Percentiles rank a stretch among this genome's conserved stretches.
phyloP scores from a whole-genome alignment of 371 early-diverging fungal species.

The Encephalitozoon hellem region DNA sequence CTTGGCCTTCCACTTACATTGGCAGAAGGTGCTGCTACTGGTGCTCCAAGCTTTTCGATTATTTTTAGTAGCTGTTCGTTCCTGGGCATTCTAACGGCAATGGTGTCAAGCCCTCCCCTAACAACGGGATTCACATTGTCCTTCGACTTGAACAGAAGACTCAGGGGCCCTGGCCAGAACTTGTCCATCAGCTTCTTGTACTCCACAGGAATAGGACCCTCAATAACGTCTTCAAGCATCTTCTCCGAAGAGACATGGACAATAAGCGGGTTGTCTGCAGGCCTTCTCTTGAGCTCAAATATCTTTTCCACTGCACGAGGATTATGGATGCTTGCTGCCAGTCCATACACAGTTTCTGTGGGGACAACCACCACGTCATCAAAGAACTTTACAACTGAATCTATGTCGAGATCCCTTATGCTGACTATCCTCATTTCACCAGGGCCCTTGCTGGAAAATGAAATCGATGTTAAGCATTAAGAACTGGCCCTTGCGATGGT shows the following conservation, averaged over 20 bases:
- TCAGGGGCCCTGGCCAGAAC: slow-evolving; percentile 95
- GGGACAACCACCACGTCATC: slow-evolving; percentile 73
- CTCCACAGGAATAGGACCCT: slow-evolving; percentile 53
- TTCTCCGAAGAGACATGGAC: slow-evolving; percentile 80
- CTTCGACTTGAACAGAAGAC: slow-evolving; percentile 74
- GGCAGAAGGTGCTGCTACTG: slow-evolving; percentile 96
- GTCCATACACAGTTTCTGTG: slow-evolving; percentile 98
- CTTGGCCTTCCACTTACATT: slow-evolving; percentile 89
- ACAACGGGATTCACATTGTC: slow-evolving; percentile 67
- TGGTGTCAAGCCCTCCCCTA: slow-evolving; percentile 74
- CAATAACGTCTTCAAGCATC: slow-evolving; percentile 70
- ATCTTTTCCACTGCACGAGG: slow-evolving; percentile 69
- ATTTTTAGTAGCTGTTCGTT: slow-evolving; percentile 78
- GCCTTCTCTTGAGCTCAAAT: slow-evolving; percentile 80
- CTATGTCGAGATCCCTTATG: not conserved
- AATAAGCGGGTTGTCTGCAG: slow-evolving; percentile 93
- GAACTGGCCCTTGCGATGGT: slow-evolving; percentile 48
- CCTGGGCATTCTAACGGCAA: slow-evolving; percentile 84
- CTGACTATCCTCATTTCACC: slow-evolving; percentile 1
- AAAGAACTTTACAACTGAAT: slow-evolving; percentile 8
- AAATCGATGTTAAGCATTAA: not conserved
- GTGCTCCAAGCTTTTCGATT: slow-evolving; percentile 74
- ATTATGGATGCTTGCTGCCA: slow-evolving; percentile 78
- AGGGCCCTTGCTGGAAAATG: not conserved
- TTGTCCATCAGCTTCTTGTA: slow-evolving; percentile 62